A percentile compares a stretch with the other conserved stretches of the same genome.
These are phyloP conservation scores for Kodamaea arcana DNA, from an alignment of 1,139 yeast species.

Conservation along the genomic window DNA sequence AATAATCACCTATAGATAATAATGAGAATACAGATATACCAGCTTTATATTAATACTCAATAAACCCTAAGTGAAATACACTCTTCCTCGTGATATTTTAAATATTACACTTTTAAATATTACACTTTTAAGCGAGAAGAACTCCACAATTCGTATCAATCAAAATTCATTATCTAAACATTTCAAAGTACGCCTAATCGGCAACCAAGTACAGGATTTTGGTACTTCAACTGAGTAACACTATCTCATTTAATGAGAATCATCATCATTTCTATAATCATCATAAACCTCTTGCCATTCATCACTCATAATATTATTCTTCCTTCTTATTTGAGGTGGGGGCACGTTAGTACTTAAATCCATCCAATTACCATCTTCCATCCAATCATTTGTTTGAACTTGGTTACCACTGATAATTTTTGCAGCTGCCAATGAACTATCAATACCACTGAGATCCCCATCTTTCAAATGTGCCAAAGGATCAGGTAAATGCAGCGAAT, in stretches of 20 bases:
- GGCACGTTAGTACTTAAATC: constrained; percentile 13
- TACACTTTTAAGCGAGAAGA: no score
- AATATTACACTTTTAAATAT: no score
- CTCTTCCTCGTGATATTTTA: no score
- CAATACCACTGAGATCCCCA: constrained; percentile 27
- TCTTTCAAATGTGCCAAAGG: constrained; percentile 45
- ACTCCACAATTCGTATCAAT: no score
- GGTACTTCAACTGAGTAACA: no score
- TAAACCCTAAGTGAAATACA: no score
- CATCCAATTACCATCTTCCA: constrained; percentile 32
- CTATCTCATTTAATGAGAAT: constrained; percentile 20
- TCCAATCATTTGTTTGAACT: constrained; percentile 34
- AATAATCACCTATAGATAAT: no score
- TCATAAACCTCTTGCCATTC: constrained; percentile 39
- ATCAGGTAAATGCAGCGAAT: constrained; percentile 34
- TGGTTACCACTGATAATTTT: constrained; percentile 42
- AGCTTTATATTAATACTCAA: no score
- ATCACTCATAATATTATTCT: constrained; percentile 21
- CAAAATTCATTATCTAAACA: no score
- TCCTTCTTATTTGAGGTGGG: constrained; percentile 7
- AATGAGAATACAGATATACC: no score
- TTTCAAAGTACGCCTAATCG: no score
- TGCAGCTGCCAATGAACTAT: constrained; percentile 39
- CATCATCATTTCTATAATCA: constrained; percentile 42
- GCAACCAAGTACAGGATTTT: no score